These are phyloP conservation scores for Dictyostelium intermedium DNA, from an alignment of 78 protist species.

Conservation along the genomic window DNA sequence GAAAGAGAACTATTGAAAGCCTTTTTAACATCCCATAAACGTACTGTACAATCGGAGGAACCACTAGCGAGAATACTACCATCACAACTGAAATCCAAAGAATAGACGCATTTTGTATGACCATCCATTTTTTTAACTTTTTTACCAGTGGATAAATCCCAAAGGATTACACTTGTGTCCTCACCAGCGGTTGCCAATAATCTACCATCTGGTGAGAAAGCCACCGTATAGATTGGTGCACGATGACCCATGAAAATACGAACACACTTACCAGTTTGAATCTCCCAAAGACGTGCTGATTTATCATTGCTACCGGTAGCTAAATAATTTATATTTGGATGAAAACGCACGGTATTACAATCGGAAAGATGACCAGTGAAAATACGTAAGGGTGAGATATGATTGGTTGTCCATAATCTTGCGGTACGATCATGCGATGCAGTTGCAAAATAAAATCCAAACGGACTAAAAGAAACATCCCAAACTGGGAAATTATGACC, in stretches of 20 bases:
- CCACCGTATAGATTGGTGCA: conserved; percentile 79
- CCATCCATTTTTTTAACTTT: conserved; percentile 77
- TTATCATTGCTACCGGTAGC: conserved; percentile 93
- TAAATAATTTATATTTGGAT: conserved; percentile 93
- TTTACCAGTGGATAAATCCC: conserved; percentile 86
- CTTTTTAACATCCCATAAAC: conserved; percentile 91
- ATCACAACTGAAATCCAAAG: conserved; percentile 69
- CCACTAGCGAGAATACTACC: conserved; percentile 85
- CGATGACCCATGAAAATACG: conserved; percentile 88
- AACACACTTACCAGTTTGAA: conserved; percentile 86
- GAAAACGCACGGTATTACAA: conserved; percentile 92
- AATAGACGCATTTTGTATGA: conserved; percentile 79
- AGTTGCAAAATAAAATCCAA: conserved; percentile 92
- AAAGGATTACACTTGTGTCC: conserved; percentile 75
- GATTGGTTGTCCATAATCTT: conserved; percentile 92
- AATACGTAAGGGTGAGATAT: conserved; percentile 84
- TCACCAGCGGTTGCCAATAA: conserved; percentile 88
- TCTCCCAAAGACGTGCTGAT: conserved; percentile 82
- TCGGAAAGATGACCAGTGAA: conserved; percentile 94
- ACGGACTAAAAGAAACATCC: conserved; percentile 89
- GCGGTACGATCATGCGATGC: conserved; percentile 95
- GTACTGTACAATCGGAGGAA: conserved; percentile 87
- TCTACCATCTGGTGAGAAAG: conserved; percentile 87
- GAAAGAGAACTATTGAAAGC: background rate
- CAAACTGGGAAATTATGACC: conserved; percentile 96